Percentiles rank a stretch among this genome's conserved stretches.
phyloP scores from a whole-genome alignment of 495 filamentous ascomycete genomes.

The Tuber aestivum region DNA sequence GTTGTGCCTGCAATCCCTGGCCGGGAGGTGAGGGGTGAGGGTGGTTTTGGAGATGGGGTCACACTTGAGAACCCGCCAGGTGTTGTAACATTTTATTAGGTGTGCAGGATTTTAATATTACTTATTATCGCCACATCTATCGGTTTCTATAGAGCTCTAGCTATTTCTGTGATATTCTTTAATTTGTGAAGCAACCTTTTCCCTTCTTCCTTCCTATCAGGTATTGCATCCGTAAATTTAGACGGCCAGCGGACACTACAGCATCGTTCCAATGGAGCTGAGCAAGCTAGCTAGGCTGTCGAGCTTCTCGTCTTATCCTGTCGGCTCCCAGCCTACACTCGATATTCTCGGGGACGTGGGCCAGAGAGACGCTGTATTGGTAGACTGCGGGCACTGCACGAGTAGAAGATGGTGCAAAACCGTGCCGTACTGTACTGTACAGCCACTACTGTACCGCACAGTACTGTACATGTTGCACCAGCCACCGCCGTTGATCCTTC shows the following conservation, averaged over 20 bases:
- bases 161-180: neutral
- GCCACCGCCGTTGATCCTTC: neutral
- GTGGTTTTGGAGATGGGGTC: neutral
- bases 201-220: neutral
- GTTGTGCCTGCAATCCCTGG: neutral
- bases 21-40: neutral
- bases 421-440: too few species aligned
- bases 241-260: neutral
- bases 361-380: neutral
- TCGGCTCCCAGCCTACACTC: slow-evolving; percentile 28
- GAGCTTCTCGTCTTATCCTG: slow-evolving; percentile 15
- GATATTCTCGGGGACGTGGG: slow-evolving; percentile 29
- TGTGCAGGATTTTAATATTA: neutral
- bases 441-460: neutral
- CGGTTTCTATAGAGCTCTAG: neutral
- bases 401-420: neutral
- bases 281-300: neutral
- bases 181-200: neutral
- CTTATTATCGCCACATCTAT: neutral
- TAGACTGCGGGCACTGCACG: neutral
- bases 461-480: neutral
- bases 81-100: neutral
- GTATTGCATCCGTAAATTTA: neutral
- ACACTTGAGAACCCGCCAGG: neutral
- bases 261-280: neutral